A percentile compares a stretch with the other conserved stretches of the same genome.
Evolutionary conservation across 495 filamentous ascomycete genomes (phyloP).

Genomic region (Elasticomyces elasticus): DNA sequence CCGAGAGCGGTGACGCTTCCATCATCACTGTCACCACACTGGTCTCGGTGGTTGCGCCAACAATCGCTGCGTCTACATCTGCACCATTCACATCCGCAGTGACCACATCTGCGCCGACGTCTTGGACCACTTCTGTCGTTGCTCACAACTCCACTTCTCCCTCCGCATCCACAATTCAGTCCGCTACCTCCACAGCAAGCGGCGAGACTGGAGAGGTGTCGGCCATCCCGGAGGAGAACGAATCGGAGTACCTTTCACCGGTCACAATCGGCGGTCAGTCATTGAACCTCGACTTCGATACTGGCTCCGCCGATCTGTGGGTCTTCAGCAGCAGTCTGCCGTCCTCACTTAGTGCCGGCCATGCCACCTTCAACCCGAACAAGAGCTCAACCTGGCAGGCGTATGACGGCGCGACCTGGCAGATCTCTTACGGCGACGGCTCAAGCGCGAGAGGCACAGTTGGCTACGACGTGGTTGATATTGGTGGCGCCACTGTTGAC

Average conservation of each 20-base stretch:
- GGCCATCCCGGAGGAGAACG: slow-evolving; percentile 50
- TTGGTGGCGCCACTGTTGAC: slow-evolving; percentile 60
- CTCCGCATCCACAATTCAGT: neutral
- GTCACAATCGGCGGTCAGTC: slow-evolving; percentile 65
- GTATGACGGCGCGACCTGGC: slow-evolving; percentile 44
- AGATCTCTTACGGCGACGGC: slow-evolving; percentile 66
- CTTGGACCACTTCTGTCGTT: no score
- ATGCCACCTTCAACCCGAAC: slow-evolving; percentile 52
- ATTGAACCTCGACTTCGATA: slow-evolving; percentile 71
- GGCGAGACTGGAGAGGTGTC: slow-evolving; percentile 42
- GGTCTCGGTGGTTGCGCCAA: neutral
- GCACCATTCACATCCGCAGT: neutral
- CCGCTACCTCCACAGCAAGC: neutral
- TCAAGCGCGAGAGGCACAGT: slow-evolving; percentile 56
- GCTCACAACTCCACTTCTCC: neutral
- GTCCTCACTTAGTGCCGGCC: slow-evolving; percentile 34
- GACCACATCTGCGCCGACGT: neutral
- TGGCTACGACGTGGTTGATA: slow-evolving; percentile 61
- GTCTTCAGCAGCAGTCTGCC: slow-evolving; percentile 61
- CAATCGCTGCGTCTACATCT: neutral
- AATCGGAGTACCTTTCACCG: slow-evolving; percentile 60
- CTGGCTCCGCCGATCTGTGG: slow-evolving; percentile 79
- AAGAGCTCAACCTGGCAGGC: slow-evolving; percentile 47
- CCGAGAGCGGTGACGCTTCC: neutral
- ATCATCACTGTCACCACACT: neutral